Base-by-base conservation (phyloP, 2,329 filamentous ascomycete genomes). In the Tolypocladium ovalisporum region DNA sequence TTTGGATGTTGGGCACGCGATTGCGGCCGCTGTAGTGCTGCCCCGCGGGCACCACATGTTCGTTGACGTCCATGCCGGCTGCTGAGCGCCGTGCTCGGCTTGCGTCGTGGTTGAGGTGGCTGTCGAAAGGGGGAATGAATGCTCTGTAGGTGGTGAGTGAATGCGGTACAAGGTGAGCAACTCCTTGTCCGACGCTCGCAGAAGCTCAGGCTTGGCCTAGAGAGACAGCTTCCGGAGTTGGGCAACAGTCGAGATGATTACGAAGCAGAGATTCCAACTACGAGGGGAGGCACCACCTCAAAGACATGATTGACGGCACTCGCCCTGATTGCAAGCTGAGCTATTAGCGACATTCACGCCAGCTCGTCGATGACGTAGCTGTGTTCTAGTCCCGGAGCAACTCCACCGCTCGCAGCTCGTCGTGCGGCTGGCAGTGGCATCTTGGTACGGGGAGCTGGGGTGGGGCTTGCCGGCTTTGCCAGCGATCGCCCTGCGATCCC, bases 11-110 rank as follows among this genome's bases (percentile, higher is more conserved):
- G 8, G 93, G 93, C 56, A 97, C 85, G 29, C 89, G 88, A 70
- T 96, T 96, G 59, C 73, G 73, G 55, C 87, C 90, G 35, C 89
- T 93, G 77, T 95, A 97, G 69, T 91, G 87, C 66, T 88, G 85
- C 24, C 75, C 78, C 61, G 73, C 67, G 37, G 79, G 78, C 62
- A 73, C 68, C 3, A 71, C 64, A 53, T 73, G 71, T 39, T 78
- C 71, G 34, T 77, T 60, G 52, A 66, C 58, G 58, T 74, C 68
- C 73, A 77, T 77, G 56, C 52, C 62, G 53, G 27, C 37, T 8
- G 8, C 36, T n/a, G 22, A 12, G 24, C 27, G 29, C 19, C 12
- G 37, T 22, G 39, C 24, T 15, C 12, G 44, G 44, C 44, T 19
- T 7, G 13, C 3, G 47, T 34, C 17, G 6, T 34, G 47, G 6